Evolutionary conservation across 805 yeast genomes (phyloP).

Genomic region (Torulaspora indica): DNA sequence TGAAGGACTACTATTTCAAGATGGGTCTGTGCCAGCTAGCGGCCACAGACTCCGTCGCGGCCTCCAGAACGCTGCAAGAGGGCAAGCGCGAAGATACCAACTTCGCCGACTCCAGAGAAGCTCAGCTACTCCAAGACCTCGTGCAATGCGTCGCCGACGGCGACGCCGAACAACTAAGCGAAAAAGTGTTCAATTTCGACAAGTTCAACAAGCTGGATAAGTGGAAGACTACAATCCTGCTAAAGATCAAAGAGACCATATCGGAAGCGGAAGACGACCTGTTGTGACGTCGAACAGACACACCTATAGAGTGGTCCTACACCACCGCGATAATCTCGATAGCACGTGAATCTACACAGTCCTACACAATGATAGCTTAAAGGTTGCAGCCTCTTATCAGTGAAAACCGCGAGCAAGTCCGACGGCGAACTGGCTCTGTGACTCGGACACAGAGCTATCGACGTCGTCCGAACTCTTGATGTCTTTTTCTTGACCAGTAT

Average conservation of each 20-base stretch:
- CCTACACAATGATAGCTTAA: background rate
- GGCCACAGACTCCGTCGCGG: conserved; percentile 80
- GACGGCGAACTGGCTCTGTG: no score
- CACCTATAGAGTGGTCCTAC: background rate
- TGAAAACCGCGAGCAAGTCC: background rate
- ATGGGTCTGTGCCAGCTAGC: conserved; percentile 80
- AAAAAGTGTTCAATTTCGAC: conserved; percentile 74
- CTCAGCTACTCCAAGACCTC: conserved; percentile 57
- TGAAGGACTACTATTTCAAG: conserved; percentile 87
- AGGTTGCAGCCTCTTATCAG: background rate
- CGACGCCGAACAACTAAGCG: conserved; percentile 70
- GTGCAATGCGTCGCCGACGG: conserved; percentile 74
- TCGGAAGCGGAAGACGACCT: conserved; percentile 68
- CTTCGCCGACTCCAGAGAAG: conserved; percentile 71
- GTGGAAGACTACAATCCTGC: conserved; percentile 79
- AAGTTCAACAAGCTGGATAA: conserved; percentile 85
- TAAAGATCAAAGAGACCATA: conserved; percentile 73
- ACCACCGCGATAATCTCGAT: background rate
- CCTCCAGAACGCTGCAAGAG: conserved; percentile 61
- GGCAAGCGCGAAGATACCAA: conserved; percentile 68
- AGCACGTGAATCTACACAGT: background rate
- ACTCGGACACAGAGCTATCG: background rate
- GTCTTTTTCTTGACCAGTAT: conserved; percentile 1
- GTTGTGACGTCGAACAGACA: conserved; percentile 12
- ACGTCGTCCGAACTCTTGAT: background rate